Base-by-base conservation (phyloP, 1,284 basidiomycete genomes). In the Leccinum idahoense region DNA sequence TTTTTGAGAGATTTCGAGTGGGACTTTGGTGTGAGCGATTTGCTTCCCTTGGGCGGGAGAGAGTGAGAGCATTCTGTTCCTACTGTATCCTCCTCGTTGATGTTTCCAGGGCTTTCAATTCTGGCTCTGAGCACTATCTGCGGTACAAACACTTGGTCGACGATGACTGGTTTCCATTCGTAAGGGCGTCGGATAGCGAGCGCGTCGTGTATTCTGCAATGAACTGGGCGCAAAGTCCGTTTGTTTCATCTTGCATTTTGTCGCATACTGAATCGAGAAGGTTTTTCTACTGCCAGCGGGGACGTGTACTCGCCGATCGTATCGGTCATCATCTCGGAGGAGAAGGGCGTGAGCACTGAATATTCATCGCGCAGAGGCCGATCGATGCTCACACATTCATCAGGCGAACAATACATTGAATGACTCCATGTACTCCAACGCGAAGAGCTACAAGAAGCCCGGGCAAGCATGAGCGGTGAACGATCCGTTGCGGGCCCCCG, bases 331-430 rank as follows among this genome's bases (percentile, higher is more conserved):
- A 68, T 90, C 15, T 76, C 81, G 5, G 86, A 88, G 74, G 76
- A 80, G 12, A 83, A 85, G 69, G 74, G 75, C 8, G 86, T 87
- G 65, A 60, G 78, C 64, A 60, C 18, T 20, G 53, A n/a, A 29
- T 10, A 4, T 39, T 61, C 7, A 23, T 53, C 12, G 10, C 12
- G 49, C 20, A 46, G 18, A 51, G 20, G 49, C 49, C 20, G 20
- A 20, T 54, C 49, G 49, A 20, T 54, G 23, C 23, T 54, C 51
- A 54, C 14, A 26, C 8, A 23, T 65, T 62, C 49, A 67, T 66
- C 63, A 83, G 77, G 75, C 76, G 32, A 94, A 94, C 72, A 84
- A 91, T 69, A 94, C 93, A 0, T 80, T 95, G 1, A 84, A 91
- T 61, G 83, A 88, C 64, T 76, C 76, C 57, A 85, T 83, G 77